Evolutionary conservation across 306 rosid genomes (phyloP), one percentile per base, ranked within the genome.

Genomic region (Sicyos baderoa): DNA sequence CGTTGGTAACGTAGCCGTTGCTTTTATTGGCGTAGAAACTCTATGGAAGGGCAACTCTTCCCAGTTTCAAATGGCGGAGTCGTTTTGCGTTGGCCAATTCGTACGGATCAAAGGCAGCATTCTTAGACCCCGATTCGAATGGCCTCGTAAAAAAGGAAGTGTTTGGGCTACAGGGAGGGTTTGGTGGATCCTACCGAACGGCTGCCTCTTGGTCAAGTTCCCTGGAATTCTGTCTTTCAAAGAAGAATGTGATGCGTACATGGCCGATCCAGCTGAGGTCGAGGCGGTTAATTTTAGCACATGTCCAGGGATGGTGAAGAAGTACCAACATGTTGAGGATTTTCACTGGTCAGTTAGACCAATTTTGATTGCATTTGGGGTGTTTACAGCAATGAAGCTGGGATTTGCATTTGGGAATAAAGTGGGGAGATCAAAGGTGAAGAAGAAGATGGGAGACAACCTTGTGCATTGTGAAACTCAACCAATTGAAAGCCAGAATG

Each of bases 311-410:
- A 21, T 89, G 67, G 76, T 88, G 54, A 88, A 82, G 56, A 92
- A 89, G 81, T 93, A 83, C 80, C 89, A 89, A 73, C 98, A 93
- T 75, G 69, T 93, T 0, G 98, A 93, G 85, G 91, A 93, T 83
- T 86, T 88, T 75, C 97, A 89, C 57, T 88, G 96, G 98, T 85
- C 91, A 7, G 83, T 93, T 51, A 86, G 94, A 47, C 98, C 98
- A 59, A 74, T 84, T 82, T 65, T 89, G 55, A 78, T 86, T 73
- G 91, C 89, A 55, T 58, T 93, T 11, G 88, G 97, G 18, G 49
- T 93, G 42, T 77, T 86, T n/a, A 85, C 98, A 35, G 87, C 89
- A 48, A 50, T 88, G 82, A 93, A 85, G 76, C 75, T 84, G 13
- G 97, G 97, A 56, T 63, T 83, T 22, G 63, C 76, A 11, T 77